These are phyloP conservation scores for Eustoma russellianum DNA, from an alignment of 257 asterid species.

Conservation along the genomic window DNA sequence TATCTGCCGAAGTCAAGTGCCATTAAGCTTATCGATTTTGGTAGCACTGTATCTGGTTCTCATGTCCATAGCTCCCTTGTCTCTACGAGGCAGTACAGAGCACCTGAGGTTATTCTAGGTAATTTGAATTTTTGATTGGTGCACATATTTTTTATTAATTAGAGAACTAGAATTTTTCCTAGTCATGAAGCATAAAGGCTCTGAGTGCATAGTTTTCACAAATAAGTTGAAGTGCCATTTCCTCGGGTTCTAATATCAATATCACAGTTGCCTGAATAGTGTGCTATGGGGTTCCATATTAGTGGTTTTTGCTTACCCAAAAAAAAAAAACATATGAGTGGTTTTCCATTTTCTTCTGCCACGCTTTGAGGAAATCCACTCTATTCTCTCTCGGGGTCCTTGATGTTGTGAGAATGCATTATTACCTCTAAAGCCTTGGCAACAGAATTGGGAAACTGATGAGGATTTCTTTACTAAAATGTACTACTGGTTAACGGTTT, in stretches of 20 bases:
- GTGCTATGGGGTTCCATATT: too few species aligned
- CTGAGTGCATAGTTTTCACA: background rate
- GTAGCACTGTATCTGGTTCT: constrained; percentile 73
- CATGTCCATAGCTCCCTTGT: constrained; percentile 78
- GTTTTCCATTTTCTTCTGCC: too few species aligned
- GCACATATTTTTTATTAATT: constrained; percentile 5
- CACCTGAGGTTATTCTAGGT: constrained; percentile 97
- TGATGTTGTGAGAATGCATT: too few species aligned
- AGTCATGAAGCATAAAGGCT: background rate
- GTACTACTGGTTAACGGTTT: too few species aligned
- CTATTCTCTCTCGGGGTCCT: too few species aligned
- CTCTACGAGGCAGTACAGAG: constrained; percentile 91
- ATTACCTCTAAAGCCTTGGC: too few species aligned
- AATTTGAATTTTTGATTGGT: constrained; percentile 10
- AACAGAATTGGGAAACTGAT: too few species aligned
- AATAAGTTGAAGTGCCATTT: background rate
- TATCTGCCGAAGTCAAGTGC: constrained; percentile 87
- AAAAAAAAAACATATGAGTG: too few species aligned
- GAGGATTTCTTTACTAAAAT: too few species aligned
- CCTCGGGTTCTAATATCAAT: too few species aligned
- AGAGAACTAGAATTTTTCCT: background rate
- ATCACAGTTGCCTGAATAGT: background rate
- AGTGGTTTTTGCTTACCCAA: too few species aligned
- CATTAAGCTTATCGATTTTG: constrained; percentile 92
- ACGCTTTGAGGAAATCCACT: too few species aligned